These are phyloP conservation scores for Cercophora newfieldiana DNA, from an alignment of 495 filamentous ascomycete genomes.

Conservation along the genomic window DNA sequence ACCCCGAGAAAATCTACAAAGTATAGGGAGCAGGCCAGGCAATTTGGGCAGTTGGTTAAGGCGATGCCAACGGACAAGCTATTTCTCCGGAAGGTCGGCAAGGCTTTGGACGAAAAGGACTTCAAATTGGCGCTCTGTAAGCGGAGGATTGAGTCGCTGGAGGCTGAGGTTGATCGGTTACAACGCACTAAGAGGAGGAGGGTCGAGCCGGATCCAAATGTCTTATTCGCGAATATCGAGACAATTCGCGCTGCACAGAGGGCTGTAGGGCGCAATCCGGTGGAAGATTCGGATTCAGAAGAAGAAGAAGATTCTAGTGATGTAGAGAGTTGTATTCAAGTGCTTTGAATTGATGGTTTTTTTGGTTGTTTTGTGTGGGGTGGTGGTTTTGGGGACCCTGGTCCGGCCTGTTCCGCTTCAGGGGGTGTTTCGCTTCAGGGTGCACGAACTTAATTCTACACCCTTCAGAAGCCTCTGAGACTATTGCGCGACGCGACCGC, in stretches of 20 bases:
- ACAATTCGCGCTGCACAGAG: background rate
- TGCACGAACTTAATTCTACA: no score
- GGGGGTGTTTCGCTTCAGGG: no score
- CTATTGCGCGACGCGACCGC: background rate
- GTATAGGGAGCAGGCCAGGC: background rate
- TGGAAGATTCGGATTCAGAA: background rate
- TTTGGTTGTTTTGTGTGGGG: background rate
- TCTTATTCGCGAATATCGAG: background rate
- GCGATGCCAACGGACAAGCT: background rate
- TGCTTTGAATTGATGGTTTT: background rate
- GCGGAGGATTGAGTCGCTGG: background rate
- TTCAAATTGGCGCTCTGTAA: background rate
- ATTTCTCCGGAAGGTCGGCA: background rate
- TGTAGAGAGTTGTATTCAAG: background rate
- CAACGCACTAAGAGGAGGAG: background rate
- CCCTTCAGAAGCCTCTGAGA: no score
- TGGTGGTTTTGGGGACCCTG: background rate
- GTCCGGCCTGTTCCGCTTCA: no score
- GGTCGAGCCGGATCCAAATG: background rate
- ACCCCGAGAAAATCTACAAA: background rate
- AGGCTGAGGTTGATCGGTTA: background rate
- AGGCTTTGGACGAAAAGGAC: background rate
- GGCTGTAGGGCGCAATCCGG: background rate
- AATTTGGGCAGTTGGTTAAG: background rate
- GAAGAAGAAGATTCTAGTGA: background rate